These are phyloP conservation scores for Chrysopogon serrulatus DNA, from an alignment of 176 grass and related monocot genomes.

Conservation along the genomic window DNA sequence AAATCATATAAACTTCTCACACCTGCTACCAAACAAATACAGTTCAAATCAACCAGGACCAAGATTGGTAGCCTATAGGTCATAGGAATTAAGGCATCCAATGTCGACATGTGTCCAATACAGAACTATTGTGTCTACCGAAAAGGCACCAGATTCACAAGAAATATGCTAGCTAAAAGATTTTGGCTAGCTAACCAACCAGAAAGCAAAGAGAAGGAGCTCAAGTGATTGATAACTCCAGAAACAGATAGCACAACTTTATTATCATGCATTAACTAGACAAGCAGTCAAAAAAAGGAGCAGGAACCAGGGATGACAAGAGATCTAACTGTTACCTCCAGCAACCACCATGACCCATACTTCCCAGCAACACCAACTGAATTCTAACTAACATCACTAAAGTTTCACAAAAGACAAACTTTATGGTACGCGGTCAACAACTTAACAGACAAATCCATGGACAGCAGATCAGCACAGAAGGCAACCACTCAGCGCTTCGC, in stretches of 20 bases:
- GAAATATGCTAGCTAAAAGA: neutral
- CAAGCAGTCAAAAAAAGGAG: neutral
- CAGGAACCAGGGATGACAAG: neutral
- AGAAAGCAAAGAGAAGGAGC: slow-evolving; percentile 24
- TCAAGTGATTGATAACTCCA: neutral
- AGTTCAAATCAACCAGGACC: slow-evolving; percentile 16
- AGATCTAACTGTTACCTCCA: slow-evolving; percentile 18
- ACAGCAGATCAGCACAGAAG: neutral
- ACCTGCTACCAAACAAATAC: slow-evolving; percentile 5
- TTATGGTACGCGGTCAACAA: neutral
- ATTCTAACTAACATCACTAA: slow-evolving; percentile 1
- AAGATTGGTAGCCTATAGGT: slow-evolving; percentile 8
- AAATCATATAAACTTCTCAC: neutral
- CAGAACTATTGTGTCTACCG: neutral
- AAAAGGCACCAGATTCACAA: slow-evolving; percentile 1
- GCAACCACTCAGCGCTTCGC: neutral
- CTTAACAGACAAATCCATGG: neutral
- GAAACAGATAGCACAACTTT: slow-evolving; percentile 1
- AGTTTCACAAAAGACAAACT: slow-evolving; percentile 5
- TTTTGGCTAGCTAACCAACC: slow-evolving; percentile 7
- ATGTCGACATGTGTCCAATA: neutral
- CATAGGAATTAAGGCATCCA: neutral
- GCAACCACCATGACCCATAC: neutral
- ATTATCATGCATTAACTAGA: slow-evolving; percentile 7
- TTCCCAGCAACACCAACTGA: slow-evolving; percentile 13